A percentile compares a stretch with the other conserved stretches of the same genome.
Evolutionary conservation across 2,329 filamentous ascomycete genomes (phyloP).

Genomic region (Fusarium xyrophilum): DNA sequence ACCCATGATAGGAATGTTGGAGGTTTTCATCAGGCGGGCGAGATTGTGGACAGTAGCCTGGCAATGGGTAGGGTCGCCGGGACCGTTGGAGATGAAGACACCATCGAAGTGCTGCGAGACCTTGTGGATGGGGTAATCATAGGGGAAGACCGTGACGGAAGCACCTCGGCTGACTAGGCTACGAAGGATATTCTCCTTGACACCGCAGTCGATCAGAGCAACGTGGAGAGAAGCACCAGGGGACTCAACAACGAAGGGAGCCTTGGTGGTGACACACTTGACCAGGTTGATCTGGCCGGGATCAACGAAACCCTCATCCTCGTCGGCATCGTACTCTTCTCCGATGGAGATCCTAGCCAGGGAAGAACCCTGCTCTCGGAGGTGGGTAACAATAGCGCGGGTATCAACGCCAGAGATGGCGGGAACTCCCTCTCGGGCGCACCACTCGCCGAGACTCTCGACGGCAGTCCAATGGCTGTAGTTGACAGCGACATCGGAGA

Average conservation of each 20-base stretch:
- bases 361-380: slow-evolving; percentile 96
- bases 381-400: slow-evolving; percentile 91
- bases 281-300: slow-evolving; percentile 97
- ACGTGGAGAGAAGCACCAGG: slow-evolving; percentile 85
- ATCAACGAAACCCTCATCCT: slow-evolving; percentile 95
- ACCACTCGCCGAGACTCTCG: slow-evolving; percentile 92
- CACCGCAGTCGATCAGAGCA: slow-evolving; percentile 95
- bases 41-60: slow-evolving; percentile 94
- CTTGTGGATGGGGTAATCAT: slow-evolving; percentile 97
- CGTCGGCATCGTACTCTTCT: slow-evolving; percentile 97
- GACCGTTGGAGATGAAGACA: slow-evolving; percentile 98
- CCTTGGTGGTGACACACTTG: slow-evolving; percentile 95
- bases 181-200: slow-evolving; percentile 99
- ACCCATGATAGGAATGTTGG: slow-evolving; percentile 91
- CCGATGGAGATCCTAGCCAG: slow-evolving; percentile 93
- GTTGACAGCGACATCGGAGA: slow-evolving; percentile 89
- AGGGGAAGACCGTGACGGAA: slow-evolving; percentile 93
- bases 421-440: slow-evolving; percentile 92
- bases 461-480: slow-evolving; percentile 99
- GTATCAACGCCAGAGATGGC: slow-evolving; percentile 98
- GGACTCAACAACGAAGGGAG: slow-evolving; percentile 92
- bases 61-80: slow-evolving; percentile 97
- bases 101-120: slow-evolving; percentile 97
- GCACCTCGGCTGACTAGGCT: slow-evolving; percentile 91
- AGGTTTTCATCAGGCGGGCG: slow-evolving; percentile 86